phyloP scores from a whole-genome alignment of 148 eudicot species.

The Rhododendron molle region DNA sequence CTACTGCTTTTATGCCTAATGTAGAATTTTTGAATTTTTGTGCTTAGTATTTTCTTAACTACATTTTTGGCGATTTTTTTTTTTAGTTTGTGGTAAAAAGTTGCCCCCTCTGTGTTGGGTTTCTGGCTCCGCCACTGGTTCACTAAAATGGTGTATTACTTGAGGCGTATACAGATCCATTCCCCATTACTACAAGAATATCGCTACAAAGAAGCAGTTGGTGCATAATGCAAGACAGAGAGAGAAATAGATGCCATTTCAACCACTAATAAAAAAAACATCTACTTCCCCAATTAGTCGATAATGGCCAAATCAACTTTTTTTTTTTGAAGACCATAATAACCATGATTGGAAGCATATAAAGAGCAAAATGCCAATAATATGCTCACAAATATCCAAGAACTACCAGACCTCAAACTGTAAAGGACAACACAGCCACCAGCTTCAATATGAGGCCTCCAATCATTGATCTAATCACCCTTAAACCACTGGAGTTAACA shows the following conservation, averaged over 20 bases:
- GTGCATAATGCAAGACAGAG: background rate
- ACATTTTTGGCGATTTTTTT: no score
- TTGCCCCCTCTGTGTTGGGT: no score
- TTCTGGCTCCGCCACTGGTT: no score
- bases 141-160: no score
- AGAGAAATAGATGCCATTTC: background rate
- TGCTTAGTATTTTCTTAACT: no score
- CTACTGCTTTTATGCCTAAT: no score
- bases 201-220: background rate
- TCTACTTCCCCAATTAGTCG: background rate
- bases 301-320: background rate
- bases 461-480: background rate
- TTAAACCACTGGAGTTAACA: slow-evolving; percentile 72
- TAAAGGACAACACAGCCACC: background rate
- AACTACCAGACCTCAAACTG: background rate
- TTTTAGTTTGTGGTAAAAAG: no score
- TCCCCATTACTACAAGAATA: background rate
- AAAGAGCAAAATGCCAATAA: background rate
- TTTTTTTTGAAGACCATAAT: background rate
- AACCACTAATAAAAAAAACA: background rate
- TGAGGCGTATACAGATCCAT: background rate
- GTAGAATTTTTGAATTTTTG: no score
- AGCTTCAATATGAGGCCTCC: background rate
- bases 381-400: background rate
- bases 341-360: background rate